Evolutionary conservation across 768 basidiomycete species (phyloP), one percentile per base, ranked within the genome.

Genomic region (Rhizopogon vinicolor): DNA sequence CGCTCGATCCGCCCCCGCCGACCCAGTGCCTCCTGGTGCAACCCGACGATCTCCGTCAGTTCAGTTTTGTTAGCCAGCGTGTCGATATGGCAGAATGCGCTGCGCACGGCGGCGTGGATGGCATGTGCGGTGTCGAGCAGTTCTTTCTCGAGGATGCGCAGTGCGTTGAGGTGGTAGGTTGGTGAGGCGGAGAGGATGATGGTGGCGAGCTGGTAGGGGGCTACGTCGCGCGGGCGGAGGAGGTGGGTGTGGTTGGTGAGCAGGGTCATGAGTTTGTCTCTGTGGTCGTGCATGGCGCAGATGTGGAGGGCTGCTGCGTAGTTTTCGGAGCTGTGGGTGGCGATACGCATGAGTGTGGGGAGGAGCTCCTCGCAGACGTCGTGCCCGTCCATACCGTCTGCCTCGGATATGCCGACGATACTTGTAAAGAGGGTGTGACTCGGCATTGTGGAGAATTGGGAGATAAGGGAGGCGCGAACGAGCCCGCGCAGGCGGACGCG

Each of bases 191-290:
- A 61, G 46, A 85, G 67, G 41, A 72, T 56, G 14, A 70, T 57
- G 8, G 78, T 75, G 0, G 82, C 80, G 14, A 63, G 57, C 54
- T 83, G 84, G 18, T 84, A 65, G 0, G 73, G 66, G 1, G 63
- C 33, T 4, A 77, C 69, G 49, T 88, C 85, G 13, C 81, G 78
- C 1, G 85, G 78, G 3, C 85, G 84, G n/a, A 88, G 72, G 43
- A 87, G 79, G 51, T 84, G 74, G 1, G 71, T 66, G 60, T 87
- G 70, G 0, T 69, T 54, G 18, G 73, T 64, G 49, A 87, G 77
- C 9, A 86, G 74, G 0, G 54, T 37, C 41, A 72, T 46, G 58
- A 86, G 67, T 29, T 60, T 62, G 0, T 66, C 62, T 6, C 68
- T 56, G 35, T 78, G 62, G 60, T 65, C 61, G 41, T 76, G 73